phyloP scores from a whole-genome alignment of 2,329 filamentous ascomycete genomes.

The Biscogniauxia marginata region DNA sequence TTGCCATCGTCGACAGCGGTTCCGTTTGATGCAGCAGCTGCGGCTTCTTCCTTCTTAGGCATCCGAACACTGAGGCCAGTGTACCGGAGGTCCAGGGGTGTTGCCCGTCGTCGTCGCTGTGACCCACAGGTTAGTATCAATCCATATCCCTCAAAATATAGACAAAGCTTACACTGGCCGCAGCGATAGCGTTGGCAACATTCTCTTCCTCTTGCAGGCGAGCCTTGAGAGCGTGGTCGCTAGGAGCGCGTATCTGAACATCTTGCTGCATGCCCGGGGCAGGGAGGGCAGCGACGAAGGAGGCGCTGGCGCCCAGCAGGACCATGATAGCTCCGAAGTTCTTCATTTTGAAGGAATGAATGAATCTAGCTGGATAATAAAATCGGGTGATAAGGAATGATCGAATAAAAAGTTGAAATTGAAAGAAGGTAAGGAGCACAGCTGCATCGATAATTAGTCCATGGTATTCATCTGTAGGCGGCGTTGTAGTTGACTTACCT shows the following conservation, averaged over 20 bases:
- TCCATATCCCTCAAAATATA: neutral
- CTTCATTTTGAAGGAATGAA: conserved; percentile 38
- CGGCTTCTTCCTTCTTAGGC: conserved; percentile 14
- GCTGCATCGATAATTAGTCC: conserved; percentile 9
- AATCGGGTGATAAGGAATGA: conserved; percentile 20
- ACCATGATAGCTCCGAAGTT: conserved; percentile 38
- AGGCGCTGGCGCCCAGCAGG: conserved; percentile 36
- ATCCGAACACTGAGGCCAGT: conserved; percentile 19
- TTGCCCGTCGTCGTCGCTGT: neutral
- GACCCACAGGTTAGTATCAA: neutral
- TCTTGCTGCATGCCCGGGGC: conserved; percentile 6
- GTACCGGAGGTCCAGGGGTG: neutral
- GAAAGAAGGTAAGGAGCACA: conserved; percentile 29
- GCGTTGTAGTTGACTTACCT: conserved; percentile 21
- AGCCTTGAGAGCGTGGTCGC: no score
- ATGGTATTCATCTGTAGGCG: neutral
- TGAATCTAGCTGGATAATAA: conserved; percentile 15
- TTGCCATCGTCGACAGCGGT: neutral
- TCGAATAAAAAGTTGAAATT: conserved; percentile 11
- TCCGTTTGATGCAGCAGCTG: neutral
- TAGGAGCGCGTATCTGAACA: conserved; percentile 12
- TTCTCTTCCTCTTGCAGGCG: no score
- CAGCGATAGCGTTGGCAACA: no score
- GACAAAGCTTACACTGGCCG: no score
- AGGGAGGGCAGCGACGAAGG: conserved; percentile 32